Conservation (phyloP, 139 green algal genomes). For the Coccomyxa sp. region DNA sequence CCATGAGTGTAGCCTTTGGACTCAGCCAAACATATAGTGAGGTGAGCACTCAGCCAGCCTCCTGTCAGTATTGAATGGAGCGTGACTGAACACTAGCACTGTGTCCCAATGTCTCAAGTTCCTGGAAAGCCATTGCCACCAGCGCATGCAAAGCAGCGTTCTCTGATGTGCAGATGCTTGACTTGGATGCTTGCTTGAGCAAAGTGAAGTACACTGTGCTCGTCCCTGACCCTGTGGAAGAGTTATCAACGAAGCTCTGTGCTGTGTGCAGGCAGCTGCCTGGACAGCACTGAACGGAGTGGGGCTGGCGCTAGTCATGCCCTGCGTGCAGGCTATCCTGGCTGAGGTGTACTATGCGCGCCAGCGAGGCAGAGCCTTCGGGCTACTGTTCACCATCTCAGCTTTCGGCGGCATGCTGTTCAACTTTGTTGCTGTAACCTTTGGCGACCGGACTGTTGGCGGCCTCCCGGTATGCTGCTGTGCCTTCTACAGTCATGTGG, state of each 20-base stretch:
- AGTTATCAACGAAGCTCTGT: too few species aligned
- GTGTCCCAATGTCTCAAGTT: too few species aligned
- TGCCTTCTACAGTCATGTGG: too few species aligned
- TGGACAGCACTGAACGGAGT: background rate
- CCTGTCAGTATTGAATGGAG: too few species aligned
- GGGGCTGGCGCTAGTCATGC: slow-evolving; percentile 4
- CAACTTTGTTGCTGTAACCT: background rate
- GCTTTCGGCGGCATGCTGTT: background rate
- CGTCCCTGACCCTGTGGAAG: too few species aligned
- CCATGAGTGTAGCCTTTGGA: background rate
- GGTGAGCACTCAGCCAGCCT: too few species aligned
- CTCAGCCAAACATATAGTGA: background rate
- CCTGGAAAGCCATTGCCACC: too few species aligned
- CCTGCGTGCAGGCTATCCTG: background rate
- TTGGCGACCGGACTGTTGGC: background rate
- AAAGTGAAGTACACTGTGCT: too few species aligned
- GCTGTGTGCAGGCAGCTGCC: background rate
- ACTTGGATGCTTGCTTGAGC: too few species aligned
- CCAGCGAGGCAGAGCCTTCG: background rate
- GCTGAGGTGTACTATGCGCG: background rate
- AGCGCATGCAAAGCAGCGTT: too few species aligned
- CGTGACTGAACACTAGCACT: too few species aligned
- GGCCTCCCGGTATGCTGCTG: background rate
- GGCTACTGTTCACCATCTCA: background rate
- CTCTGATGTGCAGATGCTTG: too few species aligned